Base-by-base conservation (phyloP, 2,329 filamentous ascomycete genomes). In the Penicillium sp. region DNA sequence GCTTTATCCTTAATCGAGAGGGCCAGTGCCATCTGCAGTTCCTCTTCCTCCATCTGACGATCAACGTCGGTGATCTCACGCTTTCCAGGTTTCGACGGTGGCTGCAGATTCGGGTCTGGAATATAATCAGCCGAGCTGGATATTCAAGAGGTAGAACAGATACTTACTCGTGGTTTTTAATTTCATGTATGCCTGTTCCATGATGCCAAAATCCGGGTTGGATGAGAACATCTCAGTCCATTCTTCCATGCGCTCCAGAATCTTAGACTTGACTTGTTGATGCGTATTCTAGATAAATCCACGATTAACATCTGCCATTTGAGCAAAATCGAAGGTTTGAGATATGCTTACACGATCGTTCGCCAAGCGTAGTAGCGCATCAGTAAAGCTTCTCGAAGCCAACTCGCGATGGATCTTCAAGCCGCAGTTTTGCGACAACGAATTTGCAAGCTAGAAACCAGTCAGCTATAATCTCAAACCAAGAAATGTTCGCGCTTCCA, bases 251-350 rank as follows among this genome's bases (percentile, higher is more conserved):
- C 92, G 87, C 80, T 97, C 93, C 57, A 97, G 77, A 63, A 99
- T 96, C 83, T 97, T 97, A 62, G 90, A 86, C 78, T 97, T 97
- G 72, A 99, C 94, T 74, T 96, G 91, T 71, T 89, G 88, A 74
- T 97, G 94, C 50, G 93, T 97, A 74, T 96, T 99, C 77, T 85
- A 58, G 3, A 42, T 37, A 16, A 14, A 44, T 18, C 22, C 20
- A 26, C 14, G 3, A 8, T 38, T 44, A 48, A 13, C 18, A 9
- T 20, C 11, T 14, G 13, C 16, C 18, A 20, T 43, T 16, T n/a
- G 14, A 8, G 14, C 4, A 11, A 34, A 14, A 8, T 7, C 0
- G 1, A 40, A 31, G 9, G 13, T 18, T 10, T 11, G 16, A 9
- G 4, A 35, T 14, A 20, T 24, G 61, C 75, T 61, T 70, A 82